Conservation (phyloP, 164 flowering plant species). For the Platanus orientalis region DNA sequence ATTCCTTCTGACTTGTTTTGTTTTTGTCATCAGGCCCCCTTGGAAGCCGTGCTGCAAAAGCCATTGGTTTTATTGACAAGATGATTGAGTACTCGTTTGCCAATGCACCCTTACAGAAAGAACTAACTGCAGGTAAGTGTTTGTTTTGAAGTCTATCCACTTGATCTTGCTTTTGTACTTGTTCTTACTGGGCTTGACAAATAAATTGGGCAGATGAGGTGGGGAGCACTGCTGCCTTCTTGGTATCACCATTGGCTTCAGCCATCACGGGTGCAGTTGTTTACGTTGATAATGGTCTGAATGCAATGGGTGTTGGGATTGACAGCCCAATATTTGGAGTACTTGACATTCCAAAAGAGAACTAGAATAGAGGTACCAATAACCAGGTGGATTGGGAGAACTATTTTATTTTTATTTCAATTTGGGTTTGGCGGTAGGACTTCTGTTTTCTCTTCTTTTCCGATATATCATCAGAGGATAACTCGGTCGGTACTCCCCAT, state of each 20-base stretch:
- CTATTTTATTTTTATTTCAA: neutral
- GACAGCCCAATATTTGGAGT: constrained; percentile 79
- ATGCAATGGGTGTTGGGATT: constrained; percentile 87
- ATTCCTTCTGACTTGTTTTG: no score
- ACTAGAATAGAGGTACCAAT: constrained; percentile 7
- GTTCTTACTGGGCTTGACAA: neutral
- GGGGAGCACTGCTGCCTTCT: constrained; percentile 85
- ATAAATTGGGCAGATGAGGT: constrained; percentile 62
- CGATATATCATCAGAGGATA: constrained; percentile 1
- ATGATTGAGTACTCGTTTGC: constrained; percentile 83
- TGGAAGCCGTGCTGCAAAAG: constrained; percentile 93
- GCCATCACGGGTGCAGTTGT: constrained; percentile 86
- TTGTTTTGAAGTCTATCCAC: neutral
- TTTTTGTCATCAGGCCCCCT: constrained; percentile 55
- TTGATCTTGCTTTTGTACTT: neutral
- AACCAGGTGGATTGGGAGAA: neutral
- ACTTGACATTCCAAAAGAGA: constrained; percentile 58
- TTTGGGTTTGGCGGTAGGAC: neutral
- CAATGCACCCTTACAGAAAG: constrained; percentile 90
- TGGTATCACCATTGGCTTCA: constrained; percentile 92
- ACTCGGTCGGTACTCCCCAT: constrained; percentile 2
- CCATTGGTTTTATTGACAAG: constrained; percentile 87
- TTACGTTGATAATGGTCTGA: constrained; percentile 87
- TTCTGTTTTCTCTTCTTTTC: neutral
- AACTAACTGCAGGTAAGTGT: constrained; percentile 63